Evolutionary conservation across 2,329 filamentous ascomycete species (phyloP).

Genomic region (Botrytis sinoallii): DNA sequence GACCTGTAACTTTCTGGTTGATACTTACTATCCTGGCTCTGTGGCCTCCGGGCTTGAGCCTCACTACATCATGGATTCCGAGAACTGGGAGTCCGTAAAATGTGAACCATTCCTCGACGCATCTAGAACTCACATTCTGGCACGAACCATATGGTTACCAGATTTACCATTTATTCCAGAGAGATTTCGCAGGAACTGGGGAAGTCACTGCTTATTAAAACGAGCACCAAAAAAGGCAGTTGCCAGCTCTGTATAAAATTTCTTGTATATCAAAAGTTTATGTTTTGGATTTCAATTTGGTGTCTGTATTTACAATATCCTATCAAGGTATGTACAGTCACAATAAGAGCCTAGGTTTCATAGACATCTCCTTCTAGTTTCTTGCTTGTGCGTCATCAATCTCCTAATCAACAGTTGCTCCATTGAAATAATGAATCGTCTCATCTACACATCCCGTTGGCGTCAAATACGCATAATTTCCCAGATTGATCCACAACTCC

Average conservation of each 20-base stretch:
- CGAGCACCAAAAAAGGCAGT: conserved; percentile 42
- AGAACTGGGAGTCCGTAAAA: conserved; percentile 73
- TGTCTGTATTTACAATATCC: conserved; percentile 8
- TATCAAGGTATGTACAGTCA: conserved; percentile 14
- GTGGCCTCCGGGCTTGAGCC: conserved; percentile 68
- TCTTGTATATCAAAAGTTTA: conserved; percentile 2
- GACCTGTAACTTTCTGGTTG: conserved; percentile 79
- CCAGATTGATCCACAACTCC: conserved; percentile 55
- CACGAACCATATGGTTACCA: conserved; percentile 80
- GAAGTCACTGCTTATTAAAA: conserved; percentile 78
- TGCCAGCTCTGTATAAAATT: not conserved
- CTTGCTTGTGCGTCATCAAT: not conserved
- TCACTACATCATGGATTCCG: conserved; percentile 68
- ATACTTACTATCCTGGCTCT: conserved; percentile 71
- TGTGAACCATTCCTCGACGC: conserved; percentile 82
- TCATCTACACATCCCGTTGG: conserved; percentile 57
- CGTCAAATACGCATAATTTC: conserved; percentile 56
- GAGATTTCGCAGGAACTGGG: conserved; percentile 73
- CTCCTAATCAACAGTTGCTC: conserved; percentile 35
- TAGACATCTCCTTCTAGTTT: not conserved
- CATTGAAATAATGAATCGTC: conserved; percentile 49
- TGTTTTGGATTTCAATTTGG: not conserved
- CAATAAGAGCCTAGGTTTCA: not conserved
- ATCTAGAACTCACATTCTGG: conserved; percentile 67
- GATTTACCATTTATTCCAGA: conserved; percentile 66